phyloP scores from a whole-genome alignment of 179 eudicot species.

The Amaranthus tricolor region DNA sequence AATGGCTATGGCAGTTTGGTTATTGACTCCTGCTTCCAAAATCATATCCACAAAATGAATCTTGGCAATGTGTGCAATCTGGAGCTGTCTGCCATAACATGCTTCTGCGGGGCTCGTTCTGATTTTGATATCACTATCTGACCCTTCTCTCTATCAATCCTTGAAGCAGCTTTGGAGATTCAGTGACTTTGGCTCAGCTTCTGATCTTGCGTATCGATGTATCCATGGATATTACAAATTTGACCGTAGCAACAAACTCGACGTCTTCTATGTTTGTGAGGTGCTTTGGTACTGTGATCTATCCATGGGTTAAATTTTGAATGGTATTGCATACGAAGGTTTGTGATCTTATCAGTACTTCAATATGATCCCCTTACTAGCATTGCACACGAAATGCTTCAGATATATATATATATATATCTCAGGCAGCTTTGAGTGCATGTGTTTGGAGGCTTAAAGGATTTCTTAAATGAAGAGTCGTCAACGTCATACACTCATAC shows the following conservation, averaged over 20 bases:
- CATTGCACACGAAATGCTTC: too few species aligned
- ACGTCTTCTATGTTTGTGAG: background rate
- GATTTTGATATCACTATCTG: background rate
- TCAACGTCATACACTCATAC: too few species aligned
- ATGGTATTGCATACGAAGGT: background rate
- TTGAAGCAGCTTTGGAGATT: background rate
- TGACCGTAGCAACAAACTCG: background rate
- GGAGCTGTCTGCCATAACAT: background rate
- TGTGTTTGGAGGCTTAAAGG: too few species aligned
- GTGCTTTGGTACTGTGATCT: background rate
- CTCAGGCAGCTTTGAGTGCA: too few species aligned
- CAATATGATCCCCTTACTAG: background rate
- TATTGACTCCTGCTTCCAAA: background rate
- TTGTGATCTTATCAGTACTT: background rate
- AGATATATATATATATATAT: too few species aligned
- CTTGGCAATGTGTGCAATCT: background rate
- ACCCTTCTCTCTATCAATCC: background rate
- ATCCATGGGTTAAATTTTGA: too few species aligned
- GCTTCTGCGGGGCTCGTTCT: background rate
- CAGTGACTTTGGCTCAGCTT: background rate
- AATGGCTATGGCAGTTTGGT: background rate
- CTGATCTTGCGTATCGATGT: background rate
- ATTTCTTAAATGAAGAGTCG: too few species aligned
- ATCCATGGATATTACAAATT: background rate
- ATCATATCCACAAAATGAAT: slow-evolving; percentile 2